These are phyloP conservation scores for Hypoxylon sp. DNA, from an alignment of 2,329 filamentous ascomycete genomes.

Conservation along the genomic window DNA sequence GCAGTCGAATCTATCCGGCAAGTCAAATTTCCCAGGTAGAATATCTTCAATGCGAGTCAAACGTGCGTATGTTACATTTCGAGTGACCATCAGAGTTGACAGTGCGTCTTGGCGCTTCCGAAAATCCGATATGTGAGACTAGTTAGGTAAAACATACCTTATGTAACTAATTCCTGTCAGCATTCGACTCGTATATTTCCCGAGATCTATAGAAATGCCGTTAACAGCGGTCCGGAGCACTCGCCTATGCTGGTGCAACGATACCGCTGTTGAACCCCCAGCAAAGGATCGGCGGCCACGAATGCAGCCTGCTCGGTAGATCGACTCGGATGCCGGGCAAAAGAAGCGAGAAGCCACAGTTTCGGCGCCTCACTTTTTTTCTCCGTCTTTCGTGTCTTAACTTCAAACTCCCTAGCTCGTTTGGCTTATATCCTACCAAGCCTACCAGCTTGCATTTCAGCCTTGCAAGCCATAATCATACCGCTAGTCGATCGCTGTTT, in stretches of 20 bases:
- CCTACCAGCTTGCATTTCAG: conserved; percentile 4
- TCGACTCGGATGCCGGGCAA: conserved; percentile 36
- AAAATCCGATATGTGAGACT: conserved; percentile 23
- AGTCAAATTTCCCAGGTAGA: conserved; percentile 31
- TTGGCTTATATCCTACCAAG: conserved; percentile 6
- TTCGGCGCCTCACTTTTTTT: conserved; percentile 32
- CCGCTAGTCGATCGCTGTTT: conserved; percentile 23
- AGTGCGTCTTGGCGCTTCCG: conserved; percentile 33
- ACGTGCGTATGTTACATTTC: conserved; percentile 42
- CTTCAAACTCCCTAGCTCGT: conserved; percentile 5
- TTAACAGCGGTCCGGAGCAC: conserved; percentile 16
- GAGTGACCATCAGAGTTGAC: conserved; percentile 22
- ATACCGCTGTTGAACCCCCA: conserved; percentile 8
- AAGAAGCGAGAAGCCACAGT: conserved; percentile 15
- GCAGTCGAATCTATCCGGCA: conserved; percentile 17
- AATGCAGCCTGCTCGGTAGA: conserved; percentile 38
- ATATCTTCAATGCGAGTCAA: conserved; percentile 40
- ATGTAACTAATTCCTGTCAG: conserved; percentile 5
- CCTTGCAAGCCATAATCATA: conserved; percentile 25
- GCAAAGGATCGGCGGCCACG: conserved; percentile 32
- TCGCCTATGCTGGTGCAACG: background rate
- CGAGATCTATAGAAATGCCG: conserved; percentile 18
- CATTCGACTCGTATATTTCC: conserved; percentile 29
- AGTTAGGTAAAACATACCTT: background rate
- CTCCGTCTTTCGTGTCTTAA: background rate